Evolutionary conservation across 192 early-diverging fungal genomes (phyloP).

Genomic region (Rhizophagus clarus): DNA sequence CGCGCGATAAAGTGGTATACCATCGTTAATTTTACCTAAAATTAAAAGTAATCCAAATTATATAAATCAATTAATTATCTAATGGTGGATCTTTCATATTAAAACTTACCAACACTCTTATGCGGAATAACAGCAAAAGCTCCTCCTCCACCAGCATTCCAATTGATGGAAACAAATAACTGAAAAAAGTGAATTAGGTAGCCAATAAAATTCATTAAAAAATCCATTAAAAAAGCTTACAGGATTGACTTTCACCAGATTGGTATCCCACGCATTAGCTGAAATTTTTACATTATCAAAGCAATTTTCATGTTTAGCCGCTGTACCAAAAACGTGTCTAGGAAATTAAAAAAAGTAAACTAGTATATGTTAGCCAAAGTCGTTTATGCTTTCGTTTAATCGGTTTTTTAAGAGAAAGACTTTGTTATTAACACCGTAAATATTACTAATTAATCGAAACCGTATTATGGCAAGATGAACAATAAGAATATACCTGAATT

Average conservation of each 20-base stretch:
- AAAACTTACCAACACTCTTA: conserved; percentile 57
- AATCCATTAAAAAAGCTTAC: conserved; percentile 46
- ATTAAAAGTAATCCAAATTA: neutral
- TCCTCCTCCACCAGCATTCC: conserved; percentile 87
- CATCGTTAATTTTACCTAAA: conserved; percentile 87
- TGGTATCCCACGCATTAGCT: conserved; percentile 95
- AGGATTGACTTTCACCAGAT: conserved; percentile 93
- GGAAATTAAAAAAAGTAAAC: neutral
- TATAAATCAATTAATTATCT: neutral
- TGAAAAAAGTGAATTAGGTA: conserved; percentile 23
- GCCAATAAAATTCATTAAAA: neutral
- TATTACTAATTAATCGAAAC: neutral
- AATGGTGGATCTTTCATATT: neutral
- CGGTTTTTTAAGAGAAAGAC: neutral
- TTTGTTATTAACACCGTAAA: neutral
- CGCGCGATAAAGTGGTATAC: conserved; percentile 87
- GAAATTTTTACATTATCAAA: conserved; percentile 94
- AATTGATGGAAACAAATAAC: conserved; percentile 77
- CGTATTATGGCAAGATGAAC: neutral
- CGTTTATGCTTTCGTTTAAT: conserved; percentile 4
- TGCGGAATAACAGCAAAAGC: conserved; percentile 95
- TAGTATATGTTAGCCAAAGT: conserved; percentile 1
- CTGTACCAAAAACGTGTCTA: conserved; percentile 93
- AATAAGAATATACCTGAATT: conserved; percentile 57
- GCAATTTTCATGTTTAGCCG: conserved; percentile 84